Conservation (phyloP, 306 rosid species). For the Hippophae gyantsensis region DNA sequence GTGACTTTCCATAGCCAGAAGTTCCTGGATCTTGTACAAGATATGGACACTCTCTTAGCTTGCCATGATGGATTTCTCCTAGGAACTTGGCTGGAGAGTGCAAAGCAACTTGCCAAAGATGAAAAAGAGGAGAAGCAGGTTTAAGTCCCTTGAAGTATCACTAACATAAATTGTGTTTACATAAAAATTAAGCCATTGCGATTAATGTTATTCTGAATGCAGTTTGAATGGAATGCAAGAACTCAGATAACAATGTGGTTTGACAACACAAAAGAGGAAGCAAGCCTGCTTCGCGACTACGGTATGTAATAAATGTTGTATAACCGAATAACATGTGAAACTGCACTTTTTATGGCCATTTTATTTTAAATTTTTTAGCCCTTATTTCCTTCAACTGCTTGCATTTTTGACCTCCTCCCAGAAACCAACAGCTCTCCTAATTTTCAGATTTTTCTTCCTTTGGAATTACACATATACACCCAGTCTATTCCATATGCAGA, state of each 20-base stretch:
- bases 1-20: conserved; percentile 33
- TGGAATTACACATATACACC: no score
- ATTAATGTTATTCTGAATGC: conserved; percentile 24
- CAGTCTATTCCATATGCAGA: no score
- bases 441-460: no score
- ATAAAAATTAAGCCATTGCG: not conserved
- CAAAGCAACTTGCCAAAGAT: conserved; percentile 62
- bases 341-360: no score
- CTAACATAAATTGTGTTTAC: not conserved
- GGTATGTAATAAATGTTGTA: conserved; percentile 30
- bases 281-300: conserved; percentile 80
- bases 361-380: no score
- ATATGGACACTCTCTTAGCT: conserved; percentile 64
- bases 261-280: conserved; percentile 67
- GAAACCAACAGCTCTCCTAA: no score
- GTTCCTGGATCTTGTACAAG: conserved; percentile 61
- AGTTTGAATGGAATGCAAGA: conserved; percentile 93
- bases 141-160: conserved; percentile 2
- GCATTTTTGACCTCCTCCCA: no score
- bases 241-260: conserved; percentile 96
- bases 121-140: conserved; percentile 77
- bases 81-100: conserved; percentile 84
- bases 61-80: conserved; percentile 85
- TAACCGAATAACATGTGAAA: no score
- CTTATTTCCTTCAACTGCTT: no score